phyloP scores from a whole-genome alignment of 2,329 filamentous ascomycete genomes.

The Lecanosticta acicola region DNA sequence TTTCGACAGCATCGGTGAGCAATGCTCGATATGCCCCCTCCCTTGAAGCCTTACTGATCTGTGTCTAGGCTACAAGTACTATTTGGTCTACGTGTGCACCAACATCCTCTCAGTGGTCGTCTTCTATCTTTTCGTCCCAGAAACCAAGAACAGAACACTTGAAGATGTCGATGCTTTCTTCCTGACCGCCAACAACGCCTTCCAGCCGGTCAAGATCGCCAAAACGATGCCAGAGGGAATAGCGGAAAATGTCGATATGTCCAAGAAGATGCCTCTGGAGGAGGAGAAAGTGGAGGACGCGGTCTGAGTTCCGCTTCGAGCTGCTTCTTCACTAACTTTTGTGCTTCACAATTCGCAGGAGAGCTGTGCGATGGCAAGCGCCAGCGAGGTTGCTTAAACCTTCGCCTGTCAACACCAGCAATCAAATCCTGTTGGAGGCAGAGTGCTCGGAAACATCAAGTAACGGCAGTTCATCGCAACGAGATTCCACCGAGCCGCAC shows the following conservation, averaged over 20 bases:
- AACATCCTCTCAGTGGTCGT: conserved; percentile 52
- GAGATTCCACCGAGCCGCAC: no score
- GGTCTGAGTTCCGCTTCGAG: not conserved
- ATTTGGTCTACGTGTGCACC: conserved; percentile 52
- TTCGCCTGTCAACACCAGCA: no score
- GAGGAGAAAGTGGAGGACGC: conserved; percentile 14
- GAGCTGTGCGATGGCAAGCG: no score
- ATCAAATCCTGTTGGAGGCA: no score
- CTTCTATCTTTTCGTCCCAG: conserved; percentile 27
- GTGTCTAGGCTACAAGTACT: conserved; percentile 19
- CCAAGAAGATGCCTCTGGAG: conserved; percentile 10
- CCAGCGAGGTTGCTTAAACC: no score
- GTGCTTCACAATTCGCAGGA: no score
- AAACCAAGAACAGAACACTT: conserved; percentile 26
- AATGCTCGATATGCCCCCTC: not conserved
- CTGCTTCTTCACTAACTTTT: no score
- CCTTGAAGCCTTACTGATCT: not conserved
- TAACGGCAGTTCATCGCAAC: no score
- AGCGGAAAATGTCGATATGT: conserved; percentile 14
- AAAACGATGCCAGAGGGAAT: conserved; percentile 19
- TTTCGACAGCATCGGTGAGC: conserved; percentile 47
- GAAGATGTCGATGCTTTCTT: conserved; percentile 31
- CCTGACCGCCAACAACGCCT: conserved; percentile 16
- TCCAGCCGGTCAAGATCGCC: conserved; percentile 21
- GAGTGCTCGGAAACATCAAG: no score